These are phyloP conservation scores for Ramalina intermedia DNA, from an alignment of 495 filamentous ascomycete genomes.

Conservation along the genomic window DNA sequence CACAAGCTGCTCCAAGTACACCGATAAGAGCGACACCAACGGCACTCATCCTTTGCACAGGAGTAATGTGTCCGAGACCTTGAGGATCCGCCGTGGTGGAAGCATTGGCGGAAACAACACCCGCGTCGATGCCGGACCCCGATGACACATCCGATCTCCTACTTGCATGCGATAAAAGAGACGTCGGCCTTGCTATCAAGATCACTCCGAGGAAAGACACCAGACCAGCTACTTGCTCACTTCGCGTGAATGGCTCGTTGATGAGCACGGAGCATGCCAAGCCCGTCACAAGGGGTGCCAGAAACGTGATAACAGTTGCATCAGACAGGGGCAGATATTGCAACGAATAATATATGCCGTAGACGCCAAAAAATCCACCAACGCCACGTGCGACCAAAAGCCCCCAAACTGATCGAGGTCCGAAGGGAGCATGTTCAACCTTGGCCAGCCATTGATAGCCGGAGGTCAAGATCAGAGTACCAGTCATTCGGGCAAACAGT, in stretches of 20 bases:
- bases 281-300: constrained; percentile 68
- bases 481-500: constrained; percentile 69
- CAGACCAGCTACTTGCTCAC: constrained; percentile 60
- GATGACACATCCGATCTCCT: constrained; percentile 11
- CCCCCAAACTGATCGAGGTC: constrained; percentile 44
- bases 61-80: constrained; percentile 31
- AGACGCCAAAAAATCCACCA: constrained; percentile 62
- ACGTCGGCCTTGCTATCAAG: constrained; percentile 66
- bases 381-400: constrained; percentile 57
- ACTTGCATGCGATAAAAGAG: constrained; percentile 25
- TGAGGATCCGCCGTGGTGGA: constrained; percentile 10
- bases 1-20: constrained; percentile 63
- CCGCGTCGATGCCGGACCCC: constrained; percentile 5
- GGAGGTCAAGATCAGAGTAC: constrained; percentile 53
- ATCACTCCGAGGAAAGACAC: constrained; percentile 70
- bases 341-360: constrained; percentile 41
- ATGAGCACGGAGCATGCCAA: constrained; percentile 69
- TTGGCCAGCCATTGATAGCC: constrained; percentile 62
- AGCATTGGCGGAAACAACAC: constrained; percentile 10
- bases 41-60: constrained; percentile 54
- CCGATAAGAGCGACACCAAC: constrained; percentile 63
- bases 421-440: constrained; percentile 57
- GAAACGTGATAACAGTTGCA: constrained; percentile 85
- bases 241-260: constrained; percentile 64
- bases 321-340: constrained; percentile 81